Evolutionary conservation across 345 rosid genomes (phyloP).

Genomic region (Rubroshorea leprosula): DNA sequence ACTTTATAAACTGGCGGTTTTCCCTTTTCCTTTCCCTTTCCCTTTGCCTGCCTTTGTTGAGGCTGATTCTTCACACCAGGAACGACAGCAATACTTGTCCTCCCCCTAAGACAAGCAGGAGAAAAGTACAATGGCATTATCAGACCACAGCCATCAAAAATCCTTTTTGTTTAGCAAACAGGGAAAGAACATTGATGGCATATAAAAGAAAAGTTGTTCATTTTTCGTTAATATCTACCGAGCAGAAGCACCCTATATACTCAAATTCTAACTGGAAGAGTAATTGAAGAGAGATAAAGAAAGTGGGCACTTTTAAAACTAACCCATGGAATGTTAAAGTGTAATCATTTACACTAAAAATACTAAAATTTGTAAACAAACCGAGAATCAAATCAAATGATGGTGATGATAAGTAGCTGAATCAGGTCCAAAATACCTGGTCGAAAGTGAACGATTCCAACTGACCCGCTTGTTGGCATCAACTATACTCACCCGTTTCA

Average conservation of each 20-base stretch:
- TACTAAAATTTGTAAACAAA: background rate
- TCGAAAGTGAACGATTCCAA: constrained; percentile 91
- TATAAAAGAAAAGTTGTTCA: background rate
- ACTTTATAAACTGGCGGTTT: constrained; percentile 75
- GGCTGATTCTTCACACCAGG: constrained; percentile 45
- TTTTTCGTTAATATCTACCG: no score
- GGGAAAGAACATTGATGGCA: background rate
- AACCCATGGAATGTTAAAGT: background rate
- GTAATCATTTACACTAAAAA: background rate
- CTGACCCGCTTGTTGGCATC: constrained; percentile 57
- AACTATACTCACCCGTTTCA: constrained; percentile 44
- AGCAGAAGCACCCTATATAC: no score
- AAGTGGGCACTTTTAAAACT: background rate
- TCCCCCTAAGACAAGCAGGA: constrained; percentile 54
- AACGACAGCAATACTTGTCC: constrained; percentile 73
- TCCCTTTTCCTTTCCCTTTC: constrained; percentile 57
- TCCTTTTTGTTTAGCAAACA: no score
- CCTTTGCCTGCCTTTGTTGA: constrained; percentile 43
- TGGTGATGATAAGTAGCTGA: background rate
- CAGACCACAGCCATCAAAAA: background rate
- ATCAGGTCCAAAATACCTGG: constrained; percentile 40
- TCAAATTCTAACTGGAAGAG: no score
- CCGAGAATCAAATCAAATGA: no score
- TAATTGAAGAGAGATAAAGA: no score
- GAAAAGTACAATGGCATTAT: constrained; percentile 7